These are phyloP conservation scores for Candida namnaoensis DNA, from an alignment of 805 yeast species.

Conservation along the genomic window DNA sequence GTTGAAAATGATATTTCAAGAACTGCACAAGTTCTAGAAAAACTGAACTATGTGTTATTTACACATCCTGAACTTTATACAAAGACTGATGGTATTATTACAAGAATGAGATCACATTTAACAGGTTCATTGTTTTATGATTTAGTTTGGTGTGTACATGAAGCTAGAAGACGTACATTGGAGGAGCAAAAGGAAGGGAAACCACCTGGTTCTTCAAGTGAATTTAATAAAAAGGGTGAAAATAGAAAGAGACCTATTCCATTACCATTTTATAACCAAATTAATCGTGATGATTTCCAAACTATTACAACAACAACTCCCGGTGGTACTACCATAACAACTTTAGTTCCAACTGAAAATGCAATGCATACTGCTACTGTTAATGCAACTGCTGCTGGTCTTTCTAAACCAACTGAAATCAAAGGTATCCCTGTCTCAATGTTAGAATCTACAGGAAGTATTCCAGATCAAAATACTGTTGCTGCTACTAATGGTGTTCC, in stretches of 20 bases:
- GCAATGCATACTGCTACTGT: constrained; percentile 59
- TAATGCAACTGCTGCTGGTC: constrained; percentile 46
- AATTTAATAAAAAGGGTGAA: constrained; percentile 6
- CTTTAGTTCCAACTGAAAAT: constrained; percentile 77
- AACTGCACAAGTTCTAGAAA: constrained; percentile 85
- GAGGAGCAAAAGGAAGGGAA: constrained; percentile 27
- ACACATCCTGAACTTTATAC: constrained; percentile 81
- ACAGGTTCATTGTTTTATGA: constrained; percentile 90
- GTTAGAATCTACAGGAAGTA: constrained; percentile 77
- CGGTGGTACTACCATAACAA: constrained; percentile 86
- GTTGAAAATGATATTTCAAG: constrained; percentile 86
- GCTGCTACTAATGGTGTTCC: background rate
- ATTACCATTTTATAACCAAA: constrained; percentile 84
- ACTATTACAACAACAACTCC: constrained; percentile 84
- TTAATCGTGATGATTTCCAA: constrained; percentile 80
- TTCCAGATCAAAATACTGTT: constrained; percentile 13
- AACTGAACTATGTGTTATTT: constrained; percentile 76
- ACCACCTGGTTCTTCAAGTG: constrained; percentile 18
- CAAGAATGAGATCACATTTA: constrained; percentile 85
- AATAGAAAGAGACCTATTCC: constrained; percentile 36
- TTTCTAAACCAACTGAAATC: constrained; percentile 46
- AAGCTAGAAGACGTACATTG: constrained; percentile 69
- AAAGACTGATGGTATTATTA: constrained; percentile 65
- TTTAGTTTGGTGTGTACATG: constrained; percentile 90
- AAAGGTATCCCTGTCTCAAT: constrained; percentile 63